Percentiles rank a stretch among this genome's conserved stretches.
phyloP scores from a whole-genome alignment of 2,329 filamentous ascomycete species.

The Epicoccum sorghinum region DNA sequence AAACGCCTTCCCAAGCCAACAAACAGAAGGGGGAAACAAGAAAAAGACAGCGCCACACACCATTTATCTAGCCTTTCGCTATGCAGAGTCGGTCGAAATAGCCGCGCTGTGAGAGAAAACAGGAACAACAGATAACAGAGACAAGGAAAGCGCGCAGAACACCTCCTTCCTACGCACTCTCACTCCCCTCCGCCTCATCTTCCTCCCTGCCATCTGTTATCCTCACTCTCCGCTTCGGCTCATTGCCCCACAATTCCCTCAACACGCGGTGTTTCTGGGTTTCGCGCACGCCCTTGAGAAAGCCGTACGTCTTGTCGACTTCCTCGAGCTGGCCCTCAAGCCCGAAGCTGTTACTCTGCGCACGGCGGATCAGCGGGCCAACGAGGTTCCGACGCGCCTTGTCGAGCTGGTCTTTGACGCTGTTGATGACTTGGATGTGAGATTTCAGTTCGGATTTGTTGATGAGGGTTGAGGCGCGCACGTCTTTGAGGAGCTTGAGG shows the following conservation, averaged over 20 bases:
- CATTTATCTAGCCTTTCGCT: slow-evolving; percentile 1
- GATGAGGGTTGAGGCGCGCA: slow-evolving; percentile 80
- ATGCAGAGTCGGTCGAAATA: neutral
- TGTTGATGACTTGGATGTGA: slow-evolving; percentile 83
- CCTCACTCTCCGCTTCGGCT: slow-evolving; percentile 35
- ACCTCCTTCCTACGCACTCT: neutral
- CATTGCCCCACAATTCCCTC: slow-evolving; percentile 68
- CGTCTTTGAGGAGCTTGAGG: slow-evolving; percentile 75
- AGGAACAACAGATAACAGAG: neutral
- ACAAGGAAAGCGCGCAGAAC: neutral
- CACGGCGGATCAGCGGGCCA: slow-evolving; percentile 77
- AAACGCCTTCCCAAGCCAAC: neutral
- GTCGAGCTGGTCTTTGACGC: slow-evolving; percentile 85
- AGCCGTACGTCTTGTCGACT: slow-evolving; percentile 77
- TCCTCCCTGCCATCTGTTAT: slow-evolving; percentile 31
- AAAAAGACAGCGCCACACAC: neutral
- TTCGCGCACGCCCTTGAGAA: slow-evolving; percentile 76
- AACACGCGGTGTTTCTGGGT: slow-evolving; percentile 83
- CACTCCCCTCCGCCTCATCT: slow-evolving; percentile 25
- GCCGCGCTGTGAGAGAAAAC: neutral
- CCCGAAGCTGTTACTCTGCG: slow-evolving; percentile 70
- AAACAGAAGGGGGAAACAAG: neutral
- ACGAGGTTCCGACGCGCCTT: slow-evolving; percentile 82
- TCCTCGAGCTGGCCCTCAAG: slow-evolving; percentile 87
- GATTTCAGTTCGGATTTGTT: slow-evolving; percentile 88